Evolutionary conservation across 371 early-diverging fungal species (phyloP), one percentile per base, ranked within the genome.

Genomic region (Smittium mucronatum): DNA sequence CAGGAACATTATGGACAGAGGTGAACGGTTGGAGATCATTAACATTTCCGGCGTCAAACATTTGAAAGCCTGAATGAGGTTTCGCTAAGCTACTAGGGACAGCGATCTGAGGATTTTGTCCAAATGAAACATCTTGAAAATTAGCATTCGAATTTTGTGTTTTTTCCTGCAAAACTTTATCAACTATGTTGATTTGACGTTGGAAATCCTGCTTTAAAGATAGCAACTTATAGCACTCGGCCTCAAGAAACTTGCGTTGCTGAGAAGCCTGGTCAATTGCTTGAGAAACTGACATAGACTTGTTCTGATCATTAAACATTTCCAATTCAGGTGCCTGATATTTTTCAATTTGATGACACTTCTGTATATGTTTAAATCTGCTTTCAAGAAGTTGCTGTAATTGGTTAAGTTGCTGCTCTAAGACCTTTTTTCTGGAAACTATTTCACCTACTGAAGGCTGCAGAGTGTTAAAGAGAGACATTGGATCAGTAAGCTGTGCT

Each of bases 331-430:
- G 63, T 11, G 33, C 63, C 26, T 61, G 63, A 26, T 30, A 61
- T 5, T 28, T 61, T 33, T 61, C 63, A 11, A 61, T 33, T 33
- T 61, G 63, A 16, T 61, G 63, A 33, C 63, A 61, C 26, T 61
- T 61, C 33, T 33, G 29, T 28, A 61, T 61, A 28, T 61, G 63
- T 28, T 61, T 61, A 28, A 61, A 30, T n/a, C 63, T 61, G 33
- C 33, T 61, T 61, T 61, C 31, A 28, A 30, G 63, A 28, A 5
- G 31, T 5, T 61, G 63, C 63, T 61, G 31, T 11, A 61, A 16
- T n/a, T 61, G 63, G 16, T 28, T 33, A 5, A 61, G 31, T 61
- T 61, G 63, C 29, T 28, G 31, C n/a, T 61, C 63, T 11, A 61
- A n/a, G 16, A 26, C 5, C n/a, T 33, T 61, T n/a, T 30, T 33